Evolutionary conservation across 805 yeast genomes (phyloP), one percentile per base, ranked within the genome.

Genomic region (Kodamaea kakaduensis): DNA sequence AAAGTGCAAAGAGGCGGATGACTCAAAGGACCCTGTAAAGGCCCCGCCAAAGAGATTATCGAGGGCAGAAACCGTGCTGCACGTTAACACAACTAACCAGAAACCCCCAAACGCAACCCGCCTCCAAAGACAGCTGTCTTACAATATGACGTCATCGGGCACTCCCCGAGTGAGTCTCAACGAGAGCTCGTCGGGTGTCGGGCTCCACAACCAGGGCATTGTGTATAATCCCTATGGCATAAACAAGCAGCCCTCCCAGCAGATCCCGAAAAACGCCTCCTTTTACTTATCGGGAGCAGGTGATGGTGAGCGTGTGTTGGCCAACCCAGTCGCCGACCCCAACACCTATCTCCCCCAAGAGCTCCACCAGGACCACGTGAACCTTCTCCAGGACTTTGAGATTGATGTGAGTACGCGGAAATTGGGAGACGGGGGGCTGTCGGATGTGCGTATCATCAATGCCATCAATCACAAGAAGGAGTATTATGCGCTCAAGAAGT

Each of bases 381-480:
- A 69, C 27, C 56, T 84, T 39, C 64, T 69, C 19, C 81, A 78
- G 29, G 75, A 73, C 37, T 84, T 75, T 49, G 74, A 68, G 26
- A 58, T 64, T 23, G 71, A 65, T 34, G 64, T 50, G 15, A 39
- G 49, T 25, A 28, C 38, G 13, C 69, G 71, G 36, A 73, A 69
- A 31, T 54, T 84, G 33, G 93, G 89, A 3, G 74, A 71, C 37
- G 93, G 94, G 31, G 89, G 89, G 3, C 75, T 84, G 2, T 74
- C 86, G 4, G 73, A 74, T 32, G 88, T 84, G 14, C 64, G 80
- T 36, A 49, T 63, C 32, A 59, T 67, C 33, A 56, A 59, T 37
- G 57, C 65, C 17, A 38, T 50, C 13, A 37, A 52, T 27, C 60
- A 65, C 45, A 72, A 71, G 38, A 67, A 67, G 37, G 67, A 69